phyloP scores from a whole-genome alignment of 805 yeast species.

The Torulaspora delbrueckii region DNA sequence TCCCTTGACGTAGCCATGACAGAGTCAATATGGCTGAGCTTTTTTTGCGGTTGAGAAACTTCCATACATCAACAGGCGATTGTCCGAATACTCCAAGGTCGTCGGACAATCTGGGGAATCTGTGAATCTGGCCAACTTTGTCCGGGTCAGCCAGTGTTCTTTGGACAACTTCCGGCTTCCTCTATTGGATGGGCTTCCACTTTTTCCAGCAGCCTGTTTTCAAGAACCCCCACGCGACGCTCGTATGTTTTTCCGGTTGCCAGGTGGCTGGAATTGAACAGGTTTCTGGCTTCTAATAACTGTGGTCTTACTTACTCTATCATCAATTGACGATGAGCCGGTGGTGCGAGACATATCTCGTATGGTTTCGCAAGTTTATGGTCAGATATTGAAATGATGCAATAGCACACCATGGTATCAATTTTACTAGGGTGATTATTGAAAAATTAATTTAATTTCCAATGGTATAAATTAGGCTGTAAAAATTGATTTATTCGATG shows the following conservation, averaged over 20 bases:
- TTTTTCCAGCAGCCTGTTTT: not conserved
- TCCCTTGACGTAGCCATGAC: slow-evolving; percentile 2
- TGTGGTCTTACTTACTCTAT: not conserved
- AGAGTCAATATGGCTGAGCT: not conserved
- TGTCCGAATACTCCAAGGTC: not conserved
- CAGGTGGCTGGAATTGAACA: not conserved
- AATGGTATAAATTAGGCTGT: not conserved
- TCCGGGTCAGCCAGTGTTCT: not conserved
- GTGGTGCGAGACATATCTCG: not conserved
- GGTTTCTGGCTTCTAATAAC: not conserved
- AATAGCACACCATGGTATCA: not conserved
- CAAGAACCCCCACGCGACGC: not conserved
- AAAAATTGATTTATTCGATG: not conserved
- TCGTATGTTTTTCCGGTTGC: not conserved
- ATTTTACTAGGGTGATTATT: not conserved
- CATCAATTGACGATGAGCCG: not conserved
- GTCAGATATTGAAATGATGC: not conserved
- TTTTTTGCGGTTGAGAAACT: not conserved
- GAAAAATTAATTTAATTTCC: not conserved
- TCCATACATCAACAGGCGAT: not conserved
- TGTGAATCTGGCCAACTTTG: not conserved
- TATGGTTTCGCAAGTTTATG: not conserved
- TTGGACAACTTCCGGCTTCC: not conserved
- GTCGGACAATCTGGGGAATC: not conserved
- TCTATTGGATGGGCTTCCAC: not conserved